Percentiles rank a stretch among this genome's conserved stretches.
phyloP scores from a whole-genome alignment of 768 basidiomycete genomes.

The Rickenella mellea region DNA sequence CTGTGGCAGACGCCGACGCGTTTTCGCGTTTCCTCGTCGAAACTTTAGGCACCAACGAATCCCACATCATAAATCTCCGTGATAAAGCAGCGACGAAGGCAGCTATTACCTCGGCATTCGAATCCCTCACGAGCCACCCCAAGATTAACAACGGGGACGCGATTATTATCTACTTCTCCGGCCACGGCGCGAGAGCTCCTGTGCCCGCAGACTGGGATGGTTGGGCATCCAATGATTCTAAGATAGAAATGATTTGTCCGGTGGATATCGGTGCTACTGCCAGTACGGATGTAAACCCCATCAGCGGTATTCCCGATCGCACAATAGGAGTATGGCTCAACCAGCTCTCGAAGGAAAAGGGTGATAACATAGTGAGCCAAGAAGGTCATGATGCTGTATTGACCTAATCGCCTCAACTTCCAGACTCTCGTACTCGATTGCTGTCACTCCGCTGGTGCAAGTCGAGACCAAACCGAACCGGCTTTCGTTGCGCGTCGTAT shows the following conservation, averaged over 20 bases:
- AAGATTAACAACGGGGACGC: constrained; percentile 12
- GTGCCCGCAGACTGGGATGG: constrained; percentile 22
- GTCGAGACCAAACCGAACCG: constrained; percentile 6
- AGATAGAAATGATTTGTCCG: constrained; percentile 27
- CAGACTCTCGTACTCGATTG: constrained; percentile 40
- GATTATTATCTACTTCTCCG: constrained; percentile 35
- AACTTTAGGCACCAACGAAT: constrained; percentile 19
- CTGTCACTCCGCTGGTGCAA: constrained; percentile 31
- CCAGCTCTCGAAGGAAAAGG: constrained; percentile 25
- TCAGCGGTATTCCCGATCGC: constrained; percentile 33
- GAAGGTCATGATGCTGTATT: background rate
- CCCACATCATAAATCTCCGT: constrained; percentile 28
- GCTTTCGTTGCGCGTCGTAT: constrained; percentile 1
- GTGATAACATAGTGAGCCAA: constrained; percentile 32
- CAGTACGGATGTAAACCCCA: constrained; percentile 6
- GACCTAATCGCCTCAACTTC: background rate
- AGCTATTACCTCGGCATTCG: constrained; percentile 24
- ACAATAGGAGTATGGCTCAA: constrained; percentile 28
- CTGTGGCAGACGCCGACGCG: constrained; percentile 29
- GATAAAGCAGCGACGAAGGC: constrained; percentile 26
- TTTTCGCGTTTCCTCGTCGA: constrained; percentile 24
- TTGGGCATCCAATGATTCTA: constrained; percentile 16
- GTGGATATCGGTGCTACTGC: constrained; percentile 18
- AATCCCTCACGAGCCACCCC: constrained; percentile 8
- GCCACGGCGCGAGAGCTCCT: constrained; percentile 29